Evolutionary conservation across 768 basidiomycete species (phyloP).

Genomic region (Calocybe cyanea): DNA sequence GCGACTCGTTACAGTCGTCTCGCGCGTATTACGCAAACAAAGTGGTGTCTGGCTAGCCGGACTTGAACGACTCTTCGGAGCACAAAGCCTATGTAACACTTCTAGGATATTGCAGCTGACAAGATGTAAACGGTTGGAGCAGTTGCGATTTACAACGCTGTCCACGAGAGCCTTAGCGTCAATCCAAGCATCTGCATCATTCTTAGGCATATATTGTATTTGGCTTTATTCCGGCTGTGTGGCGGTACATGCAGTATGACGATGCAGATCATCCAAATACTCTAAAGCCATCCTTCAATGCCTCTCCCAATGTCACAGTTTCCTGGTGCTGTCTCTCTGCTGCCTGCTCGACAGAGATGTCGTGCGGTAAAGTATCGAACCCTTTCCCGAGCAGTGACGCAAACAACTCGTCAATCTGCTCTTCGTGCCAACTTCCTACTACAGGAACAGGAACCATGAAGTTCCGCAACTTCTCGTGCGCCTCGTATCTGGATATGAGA

Average conservation of each 20-base stretch:
- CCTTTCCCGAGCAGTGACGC: slow-evolving; percentile 80
- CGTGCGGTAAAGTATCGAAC: slow-evolving; percentile 37
- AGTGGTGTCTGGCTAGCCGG: too few relatives aligned
- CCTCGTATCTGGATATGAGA: slow-evolving; percentile 65
- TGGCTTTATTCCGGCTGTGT: slow-evolving; percentile 36
- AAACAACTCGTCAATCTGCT: slow-evolving; percentile 95
- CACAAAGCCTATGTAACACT: too few relatives aligned
- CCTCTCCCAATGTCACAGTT: slow-evolving; percentile 29
- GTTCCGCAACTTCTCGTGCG: slow-evolving; percentile 94
- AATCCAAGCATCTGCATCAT: too few relatives aligned
- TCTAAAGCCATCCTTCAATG: slow-evolving; percentile 44
- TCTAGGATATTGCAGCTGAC: too few relatives aligned
- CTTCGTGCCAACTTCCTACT: slow-evolving; percentile 83
- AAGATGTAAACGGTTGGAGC: too few relatives aligned
- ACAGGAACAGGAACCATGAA: slow-evolving; percentile 90
- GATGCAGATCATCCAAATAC: slow-evolving; percentile 69
- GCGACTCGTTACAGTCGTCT: too few relatives aligned
- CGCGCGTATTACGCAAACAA: too few relatives aligned
- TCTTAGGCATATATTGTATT: too few relatives aligned
- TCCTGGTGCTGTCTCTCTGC: slow-evolving; percentile 19
- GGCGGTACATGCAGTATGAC: slow-evolving; percentile 19
- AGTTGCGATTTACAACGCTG: too few relatives aligned
- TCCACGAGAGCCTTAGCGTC: too few relatives aligned
- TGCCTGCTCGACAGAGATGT: slow-evolving; percentile 23
- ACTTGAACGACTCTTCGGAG: too few relatives aligned